Percentiles rank a stretch among this genome's conserved stretches.
Evolutionary conservation across 306 rosid species (phyloP).

Genomic region (Styphnolobium japonicum): DNA sequence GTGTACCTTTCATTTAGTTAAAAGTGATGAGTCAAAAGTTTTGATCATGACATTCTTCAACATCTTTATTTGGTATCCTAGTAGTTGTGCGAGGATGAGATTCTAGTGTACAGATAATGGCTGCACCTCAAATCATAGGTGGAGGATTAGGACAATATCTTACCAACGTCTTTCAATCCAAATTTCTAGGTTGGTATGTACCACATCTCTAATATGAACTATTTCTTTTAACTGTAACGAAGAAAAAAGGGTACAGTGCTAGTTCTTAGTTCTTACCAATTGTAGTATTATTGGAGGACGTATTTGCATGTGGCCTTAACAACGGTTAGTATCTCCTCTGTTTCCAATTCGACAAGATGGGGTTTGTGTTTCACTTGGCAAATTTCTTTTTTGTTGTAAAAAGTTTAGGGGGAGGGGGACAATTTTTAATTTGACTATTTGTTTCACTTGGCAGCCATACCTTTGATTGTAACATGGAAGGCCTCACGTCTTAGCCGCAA

Average conservation of each 20-base stretch:
- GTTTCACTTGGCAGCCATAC: background rate
- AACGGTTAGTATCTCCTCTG: background rate
- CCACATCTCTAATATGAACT: conserved; percentile 15
- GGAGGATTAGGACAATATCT: conserved; percentile 18
- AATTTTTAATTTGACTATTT: background rate
- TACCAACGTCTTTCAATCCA: background rate
- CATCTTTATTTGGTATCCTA: conserved; percentile 18
- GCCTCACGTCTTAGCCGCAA: background rate
- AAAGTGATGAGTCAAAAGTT: conserved; percentile 33
- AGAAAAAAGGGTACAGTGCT: conserved; percentile 4
- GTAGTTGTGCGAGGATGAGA: conserved; percentile 22
- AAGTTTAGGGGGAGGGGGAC: too few relatives aligned
- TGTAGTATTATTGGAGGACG: background rate
- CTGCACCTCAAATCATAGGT: conserved; percentile 8
- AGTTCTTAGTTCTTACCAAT: background rate
- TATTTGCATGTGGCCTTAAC: background rate
- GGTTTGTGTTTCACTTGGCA: background rate
- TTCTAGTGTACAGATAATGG: conserved; percentile 31
- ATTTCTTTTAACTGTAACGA: background rate
- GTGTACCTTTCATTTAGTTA: conserved; percentile 20
- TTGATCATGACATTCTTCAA: conserved; percentile 24
- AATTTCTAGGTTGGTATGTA: conserved; percentile 12
- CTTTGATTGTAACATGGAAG: background rate
- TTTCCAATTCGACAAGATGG: background rate
- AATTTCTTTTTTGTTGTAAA: too few relatives aligned